phyloP scores from a whole-genome alignment of 306 rosid species.

The Potentilla sterilis region DNA sequence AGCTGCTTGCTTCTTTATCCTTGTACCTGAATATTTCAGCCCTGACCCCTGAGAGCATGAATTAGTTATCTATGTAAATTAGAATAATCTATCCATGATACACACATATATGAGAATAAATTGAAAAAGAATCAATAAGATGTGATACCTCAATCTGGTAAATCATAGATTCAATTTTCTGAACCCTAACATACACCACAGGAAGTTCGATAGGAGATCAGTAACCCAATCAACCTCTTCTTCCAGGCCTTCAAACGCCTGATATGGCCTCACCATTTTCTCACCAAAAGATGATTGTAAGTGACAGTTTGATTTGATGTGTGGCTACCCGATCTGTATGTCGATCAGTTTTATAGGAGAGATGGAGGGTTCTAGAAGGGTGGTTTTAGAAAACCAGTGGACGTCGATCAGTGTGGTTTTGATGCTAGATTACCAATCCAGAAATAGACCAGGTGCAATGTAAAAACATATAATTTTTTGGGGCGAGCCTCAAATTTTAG shows the following conservation, averaged over 20 bases:
- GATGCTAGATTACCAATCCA: neutral
- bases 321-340: neutral
- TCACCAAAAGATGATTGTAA: neutral
- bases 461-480: no score
- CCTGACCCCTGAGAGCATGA: conserved; percentile 50
- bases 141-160: no score
- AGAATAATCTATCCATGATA: no score
- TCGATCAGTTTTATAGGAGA: neutral
- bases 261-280: neutral
- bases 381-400: neutral
- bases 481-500: no score
- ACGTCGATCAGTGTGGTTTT: neutral
- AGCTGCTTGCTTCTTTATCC: conserved; percentile 57
- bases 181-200: neutral
- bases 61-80: no score
- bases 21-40: conserved; percentile 55
- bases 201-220: neutral
- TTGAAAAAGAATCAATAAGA: no score
- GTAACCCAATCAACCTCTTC: neutral
- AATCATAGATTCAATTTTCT: neutral
- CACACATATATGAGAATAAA: no score
- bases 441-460: neutral
- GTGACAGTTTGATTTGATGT: neutral
- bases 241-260: neutral
- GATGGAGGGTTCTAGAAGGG: neutral